Evolutionary conservation across 1,284 basidiomycete genomes (phyloP), one percentile per base, ranked within the genome.

Genomic region (Cerioporus squamosus): DNA sequence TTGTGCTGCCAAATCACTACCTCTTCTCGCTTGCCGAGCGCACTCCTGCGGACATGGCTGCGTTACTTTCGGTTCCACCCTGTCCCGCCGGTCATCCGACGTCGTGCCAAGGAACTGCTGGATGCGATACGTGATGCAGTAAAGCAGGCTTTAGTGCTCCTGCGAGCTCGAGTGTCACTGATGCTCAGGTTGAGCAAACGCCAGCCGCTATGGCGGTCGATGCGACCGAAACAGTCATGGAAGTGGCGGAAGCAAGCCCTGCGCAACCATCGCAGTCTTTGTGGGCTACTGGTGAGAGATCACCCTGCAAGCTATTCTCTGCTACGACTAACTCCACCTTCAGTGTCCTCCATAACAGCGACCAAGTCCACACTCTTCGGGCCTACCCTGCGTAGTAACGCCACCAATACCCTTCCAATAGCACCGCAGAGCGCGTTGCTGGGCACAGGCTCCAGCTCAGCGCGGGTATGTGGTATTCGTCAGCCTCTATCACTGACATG

Each of bases 1-100:
- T 86, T 69, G 82, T 94, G 23, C 77, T 95, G 22, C 80, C 87
- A 18, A 91, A 93, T 64, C 88, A 90, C 60, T 80, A 82, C 60
- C 68, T 94, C 22, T 89, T 93, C 70, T 77, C 80, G 51, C 74
- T 95, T 22, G 88, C 87, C 9, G 88, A 92, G 67, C 75, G 78
- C 44, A 80, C 85, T 20, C 85, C 88, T n/a, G 76, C 79, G 29
- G 82, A 88, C 68, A 80, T 85, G 76, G 79, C 81, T 9, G 78
- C 77, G 2, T 72, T 90, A 40, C 73, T 91, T 44, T 74, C 79
- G 5, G 66, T 87, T 91, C 64, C 78, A 78, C 47, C 78, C 79
- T 2, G 77, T 86, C 2, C 85, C 89, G n/a, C 80, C 83, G 15
- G 75, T 88, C 8, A 75, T 91, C 20, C 80, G 83, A 55, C 77